A percentile compares a stretch with the other conserved stretches of the same genome.
These are phyloP conservation scores for Rubia balearica DNA, from an alignment of 305 asterid species.

Conservation along the genomic window DNA sequence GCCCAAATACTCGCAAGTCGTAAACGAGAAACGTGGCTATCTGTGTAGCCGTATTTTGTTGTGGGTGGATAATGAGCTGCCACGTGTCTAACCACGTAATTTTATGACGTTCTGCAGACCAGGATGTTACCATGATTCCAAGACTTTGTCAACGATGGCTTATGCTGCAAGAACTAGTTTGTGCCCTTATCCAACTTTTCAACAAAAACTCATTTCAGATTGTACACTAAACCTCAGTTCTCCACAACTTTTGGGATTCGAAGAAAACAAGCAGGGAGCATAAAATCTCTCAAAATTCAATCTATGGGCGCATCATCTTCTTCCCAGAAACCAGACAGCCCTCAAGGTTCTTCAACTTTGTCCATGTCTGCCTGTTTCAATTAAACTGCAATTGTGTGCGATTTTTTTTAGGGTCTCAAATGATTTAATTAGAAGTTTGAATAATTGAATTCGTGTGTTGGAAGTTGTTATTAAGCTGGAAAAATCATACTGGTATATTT, in stretches of 20 bases:
- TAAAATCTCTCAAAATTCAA: slow-evolving; percentile 29
- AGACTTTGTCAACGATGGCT: slow-evolving; percentile 32
- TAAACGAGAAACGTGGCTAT: slow-evolving; percentile 28
- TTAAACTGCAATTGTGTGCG: not conserved
- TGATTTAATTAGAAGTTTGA: not conserved
- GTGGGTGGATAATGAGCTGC: slow-evolving; percentile 21
- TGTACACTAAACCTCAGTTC: slow-evolving; percentile 16
- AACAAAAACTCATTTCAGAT: slow-evolving; percentile 29
- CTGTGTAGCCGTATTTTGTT: slow-evolving; percentile 7
- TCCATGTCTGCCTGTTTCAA: not conserved
- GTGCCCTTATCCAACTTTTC: slow-evolving; percentile 22
- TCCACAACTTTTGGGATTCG: slow-evolving; percentile 21
- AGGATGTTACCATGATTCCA: not conserved
- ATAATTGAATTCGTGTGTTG: not conserved
- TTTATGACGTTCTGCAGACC: not conserved
- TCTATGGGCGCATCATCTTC: slow-evolving; percentile 85
- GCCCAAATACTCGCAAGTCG: not conserved
- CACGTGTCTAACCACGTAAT: slow-evolving; percentile 17
- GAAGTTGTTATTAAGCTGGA: not conserved
- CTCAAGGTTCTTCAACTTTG: slow-evolving; percentile 36
- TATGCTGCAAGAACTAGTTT: slow-evolving; percentile 20
- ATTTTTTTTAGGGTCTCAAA: not conserved
- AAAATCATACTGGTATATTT: not conserved
- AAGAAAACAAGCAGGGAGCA: slow-evolving; percentile 6
- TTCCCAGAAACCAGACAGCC: slow-evolving; percentile 48